Percentiles rank a stretch among this genome's conserved stretches.
Evolutionary conservation across 2,329 filamentous ascomycete genomes (phyloP).

Genomic region (Botrytis hyacinthi): DNA sequence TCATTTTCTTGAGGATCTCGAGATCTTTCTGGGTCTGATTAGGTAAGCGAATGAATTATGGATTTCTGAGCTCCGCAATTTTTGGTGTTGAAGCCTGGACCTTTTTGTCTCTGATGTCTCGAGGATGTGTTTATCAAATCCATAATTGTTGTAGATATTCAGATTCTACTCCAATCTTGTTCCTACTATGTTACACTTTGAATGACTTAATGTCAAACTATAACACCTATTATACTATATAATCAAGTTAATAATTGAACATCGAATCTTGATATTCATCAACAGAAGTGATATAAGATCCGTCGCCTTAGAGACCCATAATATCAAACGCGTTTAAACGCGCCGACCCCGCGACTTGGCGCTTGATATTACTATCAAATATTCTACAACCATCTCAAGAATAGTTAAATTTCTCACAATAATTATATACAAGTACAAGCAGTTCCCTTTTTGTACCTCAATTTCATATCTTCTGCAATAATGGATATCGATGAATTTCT

Average conservation of each 20-base stretch:
- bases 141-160: not conserved
- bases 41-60: not conserved
- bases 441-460: not conserved
- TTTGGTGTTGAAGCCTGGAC: not conserved
- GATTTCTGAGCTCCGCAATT: not conserved
- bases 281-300: not conserved
- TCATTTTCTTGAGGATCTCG: not conserved
- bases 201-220: not conserved
- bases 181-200: too few species aligned
- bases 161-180: not conserved
- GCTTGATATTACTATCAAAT: not conserved
- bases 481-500: conserved; percentile 43
- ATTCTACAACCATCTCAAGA: not conserved
- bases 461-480: not conserved
- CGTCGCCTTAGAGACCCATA: not conserved
- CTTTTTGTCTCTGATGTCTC: not conserved
- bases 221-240: not conserved
- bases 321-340: not conserved
- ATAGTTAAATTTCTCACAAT: not conserved
- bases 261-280: not conserved
- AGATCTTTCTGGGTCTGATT: not conserved
- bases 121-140: not conserved
- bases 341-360: not conserved
- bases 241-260: too few species aligned
- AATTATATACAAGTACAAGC: not conserved